phyloP scores from a whole-genome alignment of 2,329 filamentous ascomycete species.

The Colletotrichum trifolii region DNA sequence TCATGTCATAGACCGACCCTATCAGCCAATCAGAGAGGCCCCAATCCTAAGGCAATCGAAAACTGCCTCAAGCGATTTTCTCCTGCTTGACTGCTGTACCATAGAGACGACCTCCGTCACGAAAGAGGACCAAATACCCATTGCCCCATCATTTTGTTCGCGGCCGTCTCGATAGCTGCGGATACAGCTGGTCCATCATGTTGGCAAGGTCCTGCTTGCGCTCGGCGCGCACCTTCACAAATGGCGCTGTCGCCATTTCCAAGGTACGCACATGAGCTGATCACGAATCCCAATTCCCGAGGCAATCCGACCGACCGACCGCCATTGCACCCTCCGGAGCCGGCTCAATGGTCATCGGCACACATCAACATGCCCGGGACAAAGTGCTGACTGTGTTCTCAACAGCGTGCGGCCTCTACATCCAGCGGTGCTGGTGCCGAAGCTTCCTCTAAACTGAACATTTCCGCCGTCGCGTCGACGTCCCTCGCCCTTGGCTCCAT shows the following conservation, averaged over 20 bases:
- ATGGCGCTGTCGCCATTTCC: constrained; percentile 76
- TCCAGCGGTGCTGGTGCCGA: constrained; percentile 78
- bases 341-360: constrained; percentile 38
- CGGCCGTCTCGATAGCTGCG: constrained; percentile 49
- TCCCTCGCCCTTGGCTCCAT: constrained; percentile 87
- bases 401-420: constrained; percentile 75
- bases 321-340: constrained; percentile 28
- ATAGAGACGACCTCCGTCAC: constrained; percentile 37
- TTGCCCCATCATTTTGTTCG: constrained; percentile 49
- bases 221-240: constrained; percentile 86
- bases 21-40: constrained; percentile 29
- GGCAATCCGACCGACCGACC: constrained; percentile 42
- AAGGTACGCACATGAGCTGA: constrained; percentile 73
- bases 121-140: constrained; percentile 44
- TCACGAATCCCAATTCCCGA: constrained; percentile 48
- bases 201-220: constrained; percentile 93
- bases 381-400: constrained; percentile 51
- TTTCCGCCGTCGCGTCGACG: constrained; percentile 88
- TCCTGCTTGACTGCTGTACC: constrained; percentile 33
- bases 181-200: constrained; percentile 74
- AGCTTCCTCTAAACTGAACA: constrained; percentile 82
- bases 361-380: constrained; percentile 37
- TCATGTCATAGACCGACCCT: constrained; percentile 29
- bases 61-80: constrained; percentile 38
- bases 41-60: constrained; percentile 38